Evolutionary conservation across 768 basidiomycete species (phyloP).

Genomic region (Termitomyces sp.): DNA sequence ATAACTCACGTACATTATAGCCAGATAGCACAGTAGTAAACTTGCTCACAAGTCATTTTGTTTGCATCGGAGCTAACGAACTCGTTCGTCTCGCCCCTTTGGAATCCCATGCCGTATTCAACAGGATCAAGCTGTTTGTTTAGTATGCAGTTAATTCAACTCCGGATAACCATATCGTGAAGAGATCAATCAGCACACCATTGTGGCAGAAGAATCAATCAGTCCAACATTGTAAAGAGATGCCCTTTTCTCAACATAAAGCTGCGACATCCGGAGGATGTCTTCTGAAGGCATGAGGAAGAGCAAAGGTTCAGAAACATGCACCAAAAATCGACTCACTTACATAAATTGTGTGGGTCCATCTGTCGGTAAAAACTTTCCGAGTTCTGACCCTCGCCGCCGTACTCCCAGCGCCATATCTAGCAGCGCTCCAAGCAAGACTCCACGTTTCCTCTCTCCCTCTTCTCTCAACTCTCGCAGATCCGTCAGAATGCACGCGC

Average conservation of each 20-base stretch:
- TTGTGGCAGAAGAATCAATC: not conserved
- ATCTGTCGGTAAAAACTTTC: too few species aligned
- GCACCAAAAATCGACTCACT: too few species aligned
- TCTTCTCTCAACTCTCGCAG: conserved; percentile 93
- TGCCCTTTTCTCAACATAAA: not conserved
- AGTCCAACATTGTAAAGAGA: not conserved
- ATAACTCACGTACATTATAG: not conserved
- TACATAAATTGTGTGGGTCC: too few species aligned
- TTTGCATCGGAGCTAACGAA: not conserved
- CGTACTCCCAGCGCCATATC: too few species aligned
- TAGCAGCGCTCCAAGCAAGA: conserved; percentile 70
- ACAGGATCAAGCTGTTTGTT: not conserved
- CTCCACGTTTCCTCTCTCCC: conserved; percentile 82
- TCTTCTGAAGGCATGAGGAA: not conserved
- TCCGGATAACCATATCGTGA: not conserved
- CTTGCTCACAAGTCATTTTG: not conserved
- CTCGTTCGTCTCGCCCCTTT: not conserved
- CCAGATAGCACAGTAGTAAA: not conserved
- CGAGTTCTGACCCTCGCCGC: too few species aligned
- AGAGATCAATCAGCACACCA: not conserved
- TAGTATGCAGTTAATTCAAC: not conserved
- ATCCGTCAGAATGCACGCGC: conserved; percentile 76
- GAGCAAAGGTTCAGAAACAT: too few species aligned
- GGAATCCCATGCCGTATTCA: not conserved
- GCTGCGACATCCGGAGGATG: not conserved